Percentiles rank a stretch among this genome's conserved stretches.
These are phyloP conservation scores for Flagelloscypha sp. DNA, from an alignment of 768 basidiomycete species.

Conservation along the genomic window DNA sequence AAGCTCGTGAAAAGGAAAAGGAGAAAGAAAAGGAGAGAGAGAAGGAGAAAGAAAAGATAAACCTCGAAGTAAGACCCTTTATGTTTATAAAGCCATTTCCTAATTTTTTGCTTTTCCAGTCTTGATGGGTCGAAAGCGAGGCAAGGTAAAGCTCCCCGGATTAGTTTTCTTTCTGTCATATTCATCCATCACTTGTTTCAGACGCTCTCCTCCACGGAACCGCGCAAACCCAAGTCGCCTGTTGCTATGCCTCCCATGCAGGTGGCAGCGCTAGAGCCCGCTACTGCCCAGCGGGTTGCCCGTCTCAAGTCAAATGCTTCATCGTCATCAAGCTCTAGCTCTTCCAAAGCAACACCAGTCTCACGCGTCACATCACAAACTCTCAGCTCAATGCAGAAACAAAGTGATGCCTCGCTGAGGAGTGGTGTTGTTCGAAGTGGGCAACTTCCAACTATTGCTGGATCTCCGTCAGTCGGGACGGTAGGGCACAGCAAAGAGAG, in stretches of 20 bases:
- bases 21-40: conserved; percentile 43
- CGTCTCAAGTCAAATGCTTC: conserved; percentile 55
- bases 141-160: conserved; percentile 69
- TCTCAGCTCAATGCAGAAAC: conserved; percentile 80
- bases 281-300: conserved; percentile 79
- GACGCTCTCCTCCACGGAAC: conserved; percentile 80
- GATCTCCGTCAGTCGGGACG: conserved; percentile 82
- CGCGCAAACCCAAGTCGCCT: conserved; percentile 63
- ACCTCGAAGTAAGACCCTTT: conserved; percentile 82
- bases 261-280: conserved; percentile 72
- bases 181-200: conserved; percentile 20
- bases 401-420: conserved; percentile 75
- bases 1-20: conserved; percentile 30
- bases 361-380: conserved; percentile 76
- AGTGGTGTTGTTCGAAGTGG: conserved; percentile 52
- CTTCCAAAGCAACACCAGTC: conserved; percentile 33
- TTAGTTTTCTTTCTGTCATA: conserved; percentile 3
- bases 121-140: conserved; percentile 81
- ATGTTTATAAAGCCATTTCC: no score
- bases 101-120: no score
- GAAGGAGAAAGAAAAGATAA: conserved; percentile 71
- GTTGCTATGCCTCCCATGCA: conserved; percentile 85
- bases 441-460: conserved; percentile 85
- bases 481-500: conserved; percentile 44
- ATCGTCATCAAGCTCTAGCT: conserved; percentile 36